These are phyloP conservation scores for Barbarea vulgaris DNA, from an alignment of 345 rosid species.

Conservation along the genomic window DNA sequence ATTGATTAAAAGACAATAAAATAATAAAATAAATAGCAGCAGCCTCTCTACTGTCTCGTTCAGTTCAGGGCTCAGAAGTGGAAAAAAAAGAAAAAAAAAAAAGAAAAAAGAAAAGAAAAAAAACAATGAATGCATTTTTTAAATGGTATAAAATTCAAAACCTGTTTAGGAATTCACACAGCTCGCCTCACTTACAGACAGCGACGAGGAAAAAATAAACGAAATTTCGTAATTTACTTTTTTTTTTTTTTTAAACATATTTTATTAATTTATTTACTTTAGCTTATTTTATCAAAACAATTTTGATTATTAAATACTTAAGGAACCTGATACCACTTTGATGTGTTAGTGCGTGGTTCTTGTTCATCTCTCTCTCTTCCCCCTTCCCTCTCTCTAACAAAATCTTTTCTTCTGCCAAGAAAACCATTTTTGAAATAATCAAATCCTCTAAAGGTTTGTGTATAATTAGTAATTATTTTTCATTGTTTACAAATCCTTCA, in stretches of 20 bases:
- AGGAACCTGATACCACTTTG: constrained; percentile 45
- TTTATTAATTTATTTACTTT: neutral
- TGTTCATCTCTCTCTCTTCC: constrained; percentile 28
- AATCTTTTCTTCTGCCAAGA: constrained; percentile 24
- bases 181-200: constrained; percentile 39
- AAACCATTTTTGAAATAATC: constrained; percentile 26
- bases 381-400: constrained; percentile 32
- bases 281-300: neutral
- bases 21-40: neutral
- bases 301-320: constrained; percentile 29
- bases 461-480: neutral
- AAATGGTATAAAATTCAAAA: neutral
- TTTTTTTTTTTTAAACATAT: neutral
- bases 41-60: constrained; percentile 16
- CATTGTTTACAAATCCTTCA: no score
- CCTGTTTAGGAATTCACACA: constrained; percentile 30
- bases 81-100: neutral
- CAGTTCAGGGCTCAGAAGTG: constrained; percentile 15
- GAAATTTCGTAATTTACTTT: neutral
- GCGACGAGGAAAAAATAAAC: neutral
- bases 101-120: no score
- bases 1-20: neutral
- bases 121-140: constrained; percentile 14
- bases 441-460: constrained; percentile 32
- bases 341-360: constrained; percentile 46